These are phyloP conservation scores for Fallopia convolvulus DNA, from an alignment of 148 eudicot genomes.

Conservation along the genomic window DNA sequence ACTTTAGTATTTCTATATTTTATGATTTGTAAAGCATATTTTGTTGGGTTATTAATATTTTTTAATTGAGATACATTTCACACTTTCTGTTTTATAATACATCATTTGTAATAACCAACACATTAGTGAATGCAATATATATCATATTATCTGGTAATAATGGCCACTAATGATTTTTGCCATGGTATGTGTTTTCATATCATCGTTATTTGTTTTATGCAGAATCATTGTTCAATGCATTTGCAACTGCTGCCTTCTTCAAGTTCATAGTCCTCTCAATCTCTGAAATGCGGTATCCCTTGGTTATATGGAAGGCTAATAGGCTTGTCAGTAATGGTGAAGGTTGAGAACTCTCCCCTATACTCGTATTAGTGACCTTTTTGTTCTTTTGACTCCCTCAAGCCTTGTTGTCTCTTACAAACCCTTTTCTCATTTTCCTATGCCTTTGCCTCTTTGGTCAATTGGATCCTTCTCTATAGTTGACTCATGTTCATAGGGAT, in stretches of 20 bases:
- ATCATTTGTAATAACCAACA: too few relatives aligned
- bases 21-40: too few relatives aligned
- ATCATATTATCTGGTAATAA: too few relatives aligned
- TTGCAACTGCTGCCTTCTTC: constrained; percentile 99
- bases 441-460: neutral
- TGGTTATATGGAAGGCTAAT: constrained; percentile 97
- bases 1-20: too few relatives aligned
- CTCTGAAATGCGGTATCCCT: constrained; percentile 97
- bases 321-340: constrained; percentile 80
- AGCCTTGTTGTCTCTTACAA: neutral
- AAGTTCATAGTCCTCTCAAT: constrained; percentile 95
- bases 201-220: constrained; percentile 13
- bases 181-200: too few relatives aligned
- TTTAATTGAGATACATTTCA: too few relatives aligned
- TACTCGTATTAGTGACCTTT: neutral
- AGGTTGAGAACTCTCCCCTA: constrained; percentile 27
- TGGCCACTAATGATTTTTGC: too few relatives aligned
- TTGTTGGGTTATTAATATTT: too few relatives aligned
- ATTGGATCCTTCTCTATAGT: neutral
- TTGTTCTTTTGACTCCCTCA: neutral
- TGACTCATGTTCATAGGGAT: too few relatives aligned
- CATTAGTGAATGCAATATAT: too few relatives aligned
- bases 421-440: neutral
- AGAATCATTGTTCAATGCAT: constrained; percentile 95
- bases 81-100: too few relatives aligned